These are phyloP conservation scores for Phytophthora pisi DNA, from an alignment of 352 stramenopile species.

Conservation along the genomic window DNA sequence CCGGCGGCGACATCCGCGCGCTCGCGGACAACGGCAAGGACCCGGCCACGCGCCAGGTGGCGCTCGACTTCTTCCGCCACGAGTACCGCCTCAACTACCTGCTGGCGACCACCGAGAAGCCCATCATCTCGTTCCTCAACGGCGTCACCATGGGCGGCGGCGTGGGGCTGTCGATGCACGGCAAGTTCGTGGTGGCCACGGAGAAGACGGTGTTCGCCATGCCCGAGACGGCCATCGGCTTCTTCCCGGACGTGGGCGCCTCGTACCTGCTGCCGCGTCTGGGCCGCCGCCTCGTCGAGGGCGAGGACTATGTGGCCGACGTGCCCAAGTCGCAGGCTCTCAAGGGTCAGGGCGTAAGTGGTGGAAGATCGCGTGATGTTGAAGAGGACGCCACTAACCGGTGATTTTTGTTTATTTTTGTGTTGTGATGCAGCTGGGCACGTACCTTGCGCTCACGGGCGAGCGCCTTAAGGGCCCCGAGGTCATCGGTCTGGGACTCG, in stretches of 20 bases:
- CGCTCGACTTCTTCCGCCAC: slow-evolving; percentile 94
- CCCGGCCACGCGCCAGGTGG: slow-evolving; percentile 64
- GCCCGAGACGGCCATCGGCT: slow-evolving; percentile 98
- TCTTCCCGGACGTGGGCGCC: slow-evolving; percentile 97
- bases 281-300: slow-evolving; percentile 66
- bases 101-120: slow-evolving; percentile 82
- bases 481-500: slow-evolving; percentile 93
- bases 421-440: slow-evolving; percentile 65
- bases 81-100: slow-evolving; percentile 96
- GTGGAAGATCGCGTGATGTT: background rate
- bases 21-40: slow-evolving; percentile 88
- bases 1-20: slow-evolving; percentile 94
- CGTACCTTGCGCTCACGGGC: slow-evolving; percentile 96
- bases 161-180: slow-evolving; percentile 97
- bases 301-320: slow-evolving; percentile 75
- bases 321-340: slow-evolving; percentile 75
- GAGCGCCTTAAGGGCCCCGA: slow-evolving; percentile 90
- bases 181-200: slow-evolving; percentile 96
- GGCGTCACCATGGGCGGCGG: slow-evolving; percentile 99
- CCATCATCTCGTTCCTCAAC: slow-evolving; percentile 95
- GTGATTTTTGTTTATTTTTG: background rate
- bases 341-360: slow-evolving; percentile 69
- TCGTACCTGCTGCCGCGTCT: slow-evolving; percentile 93
- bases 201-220: slow-evolving; percentile 98
- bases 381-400: background rate